Conservation (phyloP, 31 red algal species). For the Endocladia muricata region DNA sequence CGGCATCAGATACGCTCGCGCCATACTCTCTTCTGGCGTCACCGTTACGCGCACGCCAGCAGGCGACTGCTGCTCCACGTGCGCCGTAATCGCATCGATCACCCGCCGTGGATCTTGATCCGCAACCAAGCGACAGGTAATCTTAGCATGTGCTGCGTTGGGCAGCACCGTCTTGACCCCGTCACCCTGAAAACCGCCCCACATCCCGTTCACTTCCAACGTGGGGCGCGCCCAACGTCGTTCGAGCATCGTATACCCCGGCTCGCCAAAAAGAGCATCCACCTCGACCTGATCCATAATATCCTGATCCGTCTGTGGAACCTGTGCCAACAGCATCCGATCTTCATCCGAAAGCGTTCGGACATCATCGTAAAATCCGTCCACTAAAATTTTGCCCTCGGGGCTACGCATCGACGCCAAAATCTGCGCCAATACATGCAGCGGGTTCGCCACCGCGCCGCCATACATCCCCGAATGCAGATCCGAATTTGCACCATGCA, state of each 20-base stretch:
- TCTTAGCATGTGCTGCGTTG: constrained; percentile 60
- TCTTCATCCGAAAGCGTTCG: constrained; percentile 35
- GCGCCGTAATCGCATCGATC: no score
- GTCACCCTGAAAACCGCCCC: constrained; percentile 69
- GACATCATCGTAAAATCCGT: constrained; percentile 84
- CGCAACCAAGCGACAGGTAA: constrained; percentile 64
- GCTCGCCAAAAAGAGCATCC: constrained; percentile 46
- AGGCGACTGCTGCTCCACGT: no score
- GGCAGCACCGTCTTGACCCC: constrained; percentile 85
- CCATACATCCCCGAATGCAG: constrained; percentile 80
- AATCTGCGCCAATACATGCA: constrained; percentile 61
- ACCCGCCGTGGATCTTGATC: no score
- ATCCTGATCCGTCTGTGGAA: constrained; percentile 32
- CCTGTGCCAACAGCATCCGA: constrained; percentile 10
- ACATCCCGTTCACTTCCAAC: constrained; percentile 79
- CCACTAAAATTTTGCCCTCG: constrained; percentile 36
- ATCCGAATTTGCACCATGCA: constrained; percentile 55
- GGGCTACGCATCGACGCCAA: constrained; percentile 53
- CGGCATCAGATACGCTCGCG: neutral
- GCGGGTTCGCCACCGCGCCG: constrained; percentile 87
- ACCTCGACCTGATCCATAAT: constrained; percentile 30
- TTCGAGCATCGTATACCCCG: constrained; percentile 50
- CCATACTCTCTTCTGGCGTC: constrained; percentile 4
- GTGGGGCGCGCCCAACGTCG: constrained; percentile 76
- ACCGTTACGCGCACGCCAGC: no score